Evolutionary conservation across 257 asterid species (phyloP).

Genomic region (Catharanthus roseus): DNA sequence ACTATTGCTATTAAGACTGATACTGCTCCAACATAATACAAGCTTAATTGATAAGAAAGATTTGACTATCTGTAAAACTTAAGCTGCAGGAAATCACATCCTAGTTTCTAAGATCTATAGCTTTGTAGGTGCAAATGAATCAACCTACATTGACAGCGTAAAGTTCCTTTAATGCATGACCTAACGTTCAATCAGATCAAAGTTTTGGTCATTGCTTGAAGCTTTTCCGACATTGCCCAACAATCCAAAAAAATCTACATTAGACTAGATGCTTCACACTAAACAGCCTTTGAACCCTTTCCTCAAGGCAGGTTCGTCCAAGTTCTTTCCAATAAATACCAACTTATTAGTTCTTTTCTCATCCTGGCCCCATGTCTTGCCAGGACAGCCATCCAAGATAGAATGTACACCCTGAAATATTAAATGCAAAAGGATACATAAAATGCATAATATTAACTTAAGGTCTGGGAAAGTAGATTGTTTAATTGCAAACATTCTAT

Average conservation of each 20-base stretch:
- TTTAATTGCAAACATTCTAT: not conserved
- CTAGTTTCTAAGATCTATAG: not conserved
- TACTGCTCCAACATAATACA: not conserved
- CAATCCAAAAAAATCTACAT: not conserved
- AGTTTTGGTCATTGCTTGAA: not conserved
- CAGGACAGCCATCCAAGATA: conserved; percentile 79
- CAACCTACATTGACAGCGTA: not conserved
- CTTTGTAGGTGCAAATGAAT: not conserved
- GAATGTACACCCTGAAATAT: conserved; percentile 74
- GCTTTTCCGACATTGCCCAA: not conserved
- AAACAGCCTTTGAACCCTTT: conserved; percentile 94
- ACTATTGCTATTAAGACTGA: not conserved
- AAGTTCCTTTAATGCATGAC: not conserved
- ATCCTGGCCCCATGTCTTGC: conserved; percentile 71
- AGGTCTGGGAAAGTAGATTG: too few relatives aligned
- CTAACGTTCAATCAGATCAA: not conserved
- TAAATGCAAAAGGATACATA: not conserved
- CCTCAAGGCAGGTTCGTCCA: conserved; percentile 73
- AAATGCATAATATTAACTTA: conserved; percentile 6
- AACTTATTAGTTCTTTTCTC: conserved; percentile 88
- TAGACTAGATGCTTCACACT: conserved; percentile 24
- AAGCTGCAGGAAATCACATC: not conserved
- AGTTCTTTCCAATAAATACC: conserved; percentile 81
- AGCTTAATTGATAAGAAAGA: not conserved
- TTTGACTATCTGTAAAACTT: not conserved